Percentiles rank a stretch among this genome's conserved stretches.
These are phyloP conservation scores for Oleoguttula mirabilis DNA, from an alignment of 495 filamentous ascomycete genomes.

Conservation along the genomic window DNA sequence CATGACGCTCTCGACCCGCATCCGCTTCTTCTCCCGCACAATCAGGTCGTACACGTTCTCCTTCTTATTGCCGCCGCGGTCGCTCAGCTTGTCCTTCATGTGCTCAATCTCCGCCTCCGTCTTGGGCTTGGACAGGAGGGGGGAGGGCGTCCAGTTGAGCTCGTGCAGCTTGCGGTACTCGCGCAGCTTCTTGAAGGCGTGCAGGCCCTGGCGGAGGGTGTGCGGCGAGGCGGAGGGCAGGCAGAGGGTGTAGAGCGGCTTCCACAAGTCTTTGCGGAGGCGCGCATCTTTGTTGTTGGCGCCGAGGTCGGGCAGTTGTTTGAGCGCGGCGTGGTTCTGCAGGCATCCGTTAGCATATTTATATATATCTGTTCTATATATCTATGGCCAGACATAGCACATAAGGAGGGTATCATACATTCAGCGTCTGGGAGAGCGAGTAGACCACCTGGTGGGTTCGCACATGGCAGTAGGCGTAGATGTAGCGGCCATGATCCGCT, in stretches of 20 bases:
- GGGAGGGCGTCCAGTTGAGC: conserved; percentile 41
- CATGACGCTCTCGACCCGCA: conserved; percentile 56
- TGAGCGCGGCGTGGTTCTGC: conserved; percentile 53
- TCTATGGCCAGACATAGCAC: conserved; percentile 11
- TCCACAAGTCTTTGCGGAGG: conserved; percentile 86
- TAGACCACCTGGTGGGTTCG: conserved; percentile 74
- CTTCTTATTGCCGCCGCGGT: conserved; percentile 33
- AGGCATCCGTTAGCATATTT: too few relatives aligned
- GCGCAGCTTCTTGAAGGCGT: conserved; percentile 65
- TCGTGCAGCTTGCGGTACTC: conserved; percentile 68
- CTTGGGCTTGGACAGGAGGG: neutral
- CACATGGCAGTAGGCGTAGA: conserved; percentile 76
- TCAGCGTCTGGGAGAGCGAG: conserved; percentile 51
- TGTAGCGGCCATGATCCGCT: conserved; percentile 43
- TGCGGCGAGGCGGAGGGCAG: conserved; percentile 65
- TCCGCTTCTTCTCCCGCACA: conserved; percentile 38
- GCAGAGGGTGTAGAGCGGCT: conserved; percentile 61
- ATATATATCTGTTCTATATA: too few relatives aligned
- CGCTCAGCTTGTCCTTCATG: conserved; percentile 25
- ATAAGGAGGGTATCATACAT: too few relatives aligned
- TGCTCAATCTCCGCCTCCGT: conserved; percentile 24
- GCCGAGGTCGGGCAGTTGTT: conserved; percentile 76
- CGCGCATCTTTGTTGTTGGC: conserved; percentile 72
- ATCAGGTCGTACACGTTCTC: conserved; percentile 34
- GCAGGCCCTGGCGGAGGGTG: conserved; percentile 49